Percentiles rank a stretch among this genome's conserved stretches.
These are phyloP conservation scores for Colletotrichum eremochloae DNA, from an alignment of 2,329 filamentous ascomycete species.

Conservation along the genomic window DNA sequence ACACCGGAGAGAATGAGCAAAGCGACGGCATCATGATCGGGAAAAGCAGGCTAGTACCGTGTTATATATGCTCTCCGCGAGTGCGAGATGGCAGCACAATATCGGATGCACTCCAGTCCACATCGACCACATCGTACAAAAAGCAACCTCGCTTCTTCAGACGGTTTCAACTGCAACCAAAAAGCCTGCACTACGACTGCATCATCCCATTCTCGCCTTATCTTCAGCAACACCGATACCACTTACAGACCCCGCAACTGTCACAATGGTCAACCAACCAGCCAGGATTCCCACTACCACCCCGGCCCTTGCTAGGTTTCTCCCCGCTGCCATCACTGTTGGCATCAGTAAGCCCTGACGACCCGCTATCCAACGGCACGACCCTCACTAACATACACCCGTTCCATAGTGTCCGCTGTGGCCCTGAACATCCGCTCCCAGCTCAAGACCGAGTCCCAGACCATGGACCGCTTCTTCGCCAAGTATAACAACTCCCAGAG, in stretches of 20 bases:
- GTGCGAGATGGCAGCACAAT: slow-evolving; percentile 2
- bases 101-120: slow-evolving; percentile 35
- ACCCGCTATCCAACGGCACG: background rate
- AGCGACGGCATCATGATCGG: slow-evolving; percentile 29
- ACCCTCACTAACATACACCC: background rate
- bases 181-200: background rate
- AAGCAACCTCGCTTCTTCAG: slow-evolving; percentile 17
- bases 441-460: slow-evolving; percentile 50
- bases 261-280: slow-evolving; percentile 38
- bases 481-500: slow-evolving; percentile 55
- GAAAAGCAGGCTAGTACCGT: slow-evolving; percentile 16
- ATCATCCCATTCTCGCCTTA: background rate
- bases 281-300: slow-evolving; percentile 31
- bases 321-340: slow-evolving; percentile 34
- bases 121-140: slow-evolving; percentile 32
- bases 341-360: slow-evolving; percentile 26
- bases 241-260: slow-evolving; percentile 8
- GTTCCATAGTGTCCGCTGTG: slow-evolving; percentile 44
- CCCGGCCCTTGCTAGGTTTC: slow-evolving; percentile 30
- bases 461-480: slow-evolving; percentile 55
- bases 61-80: slow-evolving; percentile 30
- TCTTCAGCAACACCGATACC: background rate
- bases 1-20: slow-evolving; percentile 5
- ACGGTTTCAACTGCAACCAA: slow-evolving; percentile 12
- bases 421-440: slow-evolving; percentile 52